Evolutionary conservation across 495 filamentous ascomycete genomes (phyloP).

Genomic region (Trichoderma gamsii): DNA sequence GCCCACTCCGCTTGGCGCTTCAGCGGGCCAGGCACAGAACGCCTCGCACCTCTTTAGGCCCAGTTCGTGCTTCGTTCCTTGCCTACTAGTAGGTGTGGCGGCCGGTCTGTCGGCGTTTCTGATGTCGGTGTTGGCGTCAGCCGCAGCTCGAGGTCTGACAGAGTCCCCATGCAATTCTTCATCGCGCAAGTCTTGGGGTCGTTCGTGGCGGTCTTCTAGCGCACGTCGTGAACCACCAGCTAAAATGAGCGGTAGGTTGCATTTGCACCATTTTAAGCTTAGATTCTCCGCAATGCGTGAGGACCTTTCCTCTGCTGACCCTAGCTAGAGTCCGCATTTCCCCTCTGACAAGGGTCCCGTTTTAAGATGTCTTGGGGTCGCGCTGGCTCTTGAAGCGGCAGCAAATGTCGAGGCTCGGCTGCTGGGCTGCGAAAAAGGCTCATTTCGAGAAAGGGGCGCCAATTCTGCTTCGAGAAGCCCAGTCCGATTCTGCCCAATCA

Average conservation of each 20-base stretch:
- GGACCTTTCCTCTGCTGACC: background rate
- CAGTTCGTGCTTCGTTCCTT: background rate
- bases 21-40: conserved; percentile 6
- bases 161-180: background rate
- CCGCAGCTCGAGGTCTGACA: background rate
- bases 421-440: background rate
- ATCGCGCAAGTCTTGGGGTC: too few relatives aligned
- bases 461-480: background rate
- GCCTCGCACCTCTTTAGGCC: background rate
- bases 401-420: background rate
- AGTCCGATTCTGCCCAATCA: conserved; percentile 6
- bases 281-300: conserved; percentile 2
- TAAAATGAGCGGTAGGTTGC: conserved; percentile 5
- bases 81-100: background rate
- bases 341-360: background rate
- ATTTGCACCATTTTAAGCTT: conserved; percentile 11
- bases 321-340: background rate
- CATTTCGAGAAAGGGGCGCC: conserved; percentile 11
- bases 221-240: background rate
- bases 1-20: conserved; percentile 9
- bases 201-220: background rate
- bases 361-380: conserved; percentile 10
- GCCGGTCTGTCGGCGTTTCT: conserved; percentile 12
- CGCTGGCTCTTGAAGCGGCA: background rate
- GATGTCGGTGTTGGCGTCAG: conserved; percentile 7